phyloP scores from a whole-genome alignment of 106 monocot genomes.

The Gastrodia elata region DNA sequence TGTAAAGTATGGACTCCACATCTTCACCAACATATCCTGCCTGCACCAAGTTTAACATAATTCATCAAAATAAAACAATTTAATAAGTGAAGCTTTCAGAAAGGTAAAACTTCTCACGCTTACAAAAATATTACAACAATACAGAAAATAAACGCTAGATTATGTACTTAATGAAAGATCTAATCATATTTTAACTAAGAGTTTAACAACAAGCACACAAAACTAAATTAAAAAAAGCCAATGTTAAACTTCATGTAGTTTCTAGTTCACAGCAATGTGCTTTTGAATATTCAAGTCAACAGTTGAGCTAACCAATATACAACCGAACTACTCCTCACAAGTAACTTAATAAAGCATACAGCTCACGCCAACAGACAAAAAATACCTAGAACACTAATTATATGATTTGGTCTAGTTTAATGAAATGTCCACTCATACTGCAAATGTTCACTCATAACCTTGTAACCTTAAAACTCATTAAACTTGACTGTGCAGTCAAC shows the following conservation, averaged over 20 bases:
- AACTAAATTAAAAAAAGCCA: neutral
- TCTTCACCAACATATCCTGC: constrained; percentile 90
- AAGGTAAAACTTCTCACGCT: neutral
- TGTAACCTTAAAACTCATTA: neutral
- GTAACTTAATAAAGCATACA: neutral
- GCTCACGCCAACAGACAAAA: neutral
- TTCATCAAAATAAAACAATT: constrained; percentile 4
- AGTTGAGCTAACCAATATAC: neutral
- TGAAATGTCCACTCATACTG: neutral
- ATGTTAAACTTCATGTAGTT: neutral
- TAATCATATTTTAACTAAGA: neutral
- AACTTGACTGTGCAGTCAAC: neutral
- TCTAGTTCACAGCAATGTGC: neutral
- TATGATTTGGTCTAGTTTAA: neutral
- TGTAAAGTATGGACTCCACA: constrained; percentile 85
- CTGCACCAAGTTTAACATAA: constrained; percentile 20
- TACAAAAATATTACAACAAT: neutral
- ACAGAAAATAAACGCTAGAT: neutral
- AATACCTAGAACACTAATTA: neutral
- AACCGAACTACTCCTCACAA: neutral
- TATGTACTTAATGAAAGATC: neutral
- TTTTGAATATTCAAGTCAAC: neutral
- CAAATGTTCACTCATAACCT: neutral
- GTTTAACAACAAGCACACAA: neutral
- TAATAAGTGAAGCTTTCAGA: neutral